Base-by-base conservation (phyloP, 148 eudicot species). In the Hydrangea macrophylla region DNA sequence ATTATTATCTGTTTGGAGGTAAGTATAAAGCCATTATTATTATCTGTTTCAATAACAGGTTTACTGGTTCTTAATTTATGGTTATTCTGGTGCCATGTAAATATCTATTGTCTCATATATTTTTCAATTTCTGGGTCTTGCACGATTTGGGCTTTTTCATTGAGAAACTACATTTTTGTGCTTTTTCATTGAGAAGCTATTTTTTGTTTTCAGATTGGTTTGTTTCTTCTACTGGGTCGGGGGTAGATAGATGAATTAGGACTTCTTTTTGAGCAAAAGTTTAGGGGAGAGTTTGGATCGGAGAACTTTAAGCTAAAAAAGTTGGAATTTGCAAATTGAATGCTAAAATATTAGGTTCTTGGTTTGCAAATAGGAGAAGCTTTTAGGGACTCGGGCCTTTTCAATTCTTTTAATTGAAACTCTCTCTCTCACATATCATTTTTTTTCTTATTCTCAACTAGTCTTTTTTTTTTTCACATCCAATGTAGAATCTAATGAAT, bases 121-220 rank as follows among this genome's bases (percentile, higher is more conserved):
- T 1, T 69, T 69, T 69, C 5, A 40, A n/a, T 20, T 58, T 44
- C 2, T 30, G 62, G 23, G 71, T 68, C 33, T 2, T 70, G 50
- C 64, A 58, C 58, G 69, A 32, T 56, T 72, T 40, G 57, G 27
- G 69, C 44, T 64, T 36, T 57, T 27, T n/a, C 13, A 63, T n/a
- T n/a, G n/a, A n/a, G n/a, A n/a, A n/a, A n/a, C n/a, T n/a, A n/a
- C n/a, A n/a, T n/a, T n/a, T n/a, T n/a, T n/a, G n/a, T n/a, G n/a
- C n/a, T n/a, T n/a, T n/a, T n/a, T n/a, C n/a, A 36, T 9, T 7
- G 40, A 30, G 10, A 40, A 40, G 56, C 55, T 18, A 7, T n/a
- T 45, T 11, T 25, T 62, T 40, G 44, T 6, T 6, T 23, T 23
- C 42, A 54, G 55, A n/a, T n/a, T n/a, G n/a, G n/a, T n/a, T n/a